These are phyloP conservation scores for Tolypocladium amazonense DNA, from an alignment of 2,329 filamentous ascomycete species.

Conservation along the genomic window DNA sequence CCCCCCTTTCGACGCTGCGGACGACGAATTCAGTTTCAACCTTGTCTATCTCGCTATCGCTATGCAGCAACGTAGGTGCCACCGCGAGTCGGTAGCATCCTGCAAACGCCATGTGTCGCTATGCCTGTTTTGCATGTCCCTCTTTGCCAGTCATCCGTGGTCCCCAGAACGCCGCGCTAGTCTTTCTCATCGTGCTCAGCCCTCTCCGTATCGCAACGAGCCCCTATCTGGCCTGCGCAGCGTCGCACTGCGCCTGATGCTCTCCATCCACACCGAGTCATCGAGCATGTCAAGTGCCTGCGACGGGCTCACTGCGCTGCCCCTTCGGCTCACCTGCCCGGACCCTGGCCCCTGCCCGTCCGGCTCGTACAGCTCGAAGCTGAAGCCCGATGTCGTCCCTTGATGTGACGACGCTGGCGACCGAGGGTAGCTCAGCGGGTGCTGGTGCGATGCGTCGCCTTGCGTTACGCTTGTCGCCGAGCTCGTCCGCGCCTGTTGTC, in stretches of 20 bases:
- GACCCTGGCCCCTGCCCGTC: constrained; percentile 16
- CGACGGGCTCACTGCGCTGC: constrained; percentile 60
- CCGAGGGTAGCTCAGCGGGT: constrained; percentile 45
- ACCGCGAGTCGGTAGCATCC: not conserved
- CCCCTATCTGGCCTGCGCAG: constrained; percentile 33
- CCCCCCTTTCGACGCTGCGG: not conserved
- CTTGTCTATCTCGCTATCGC: not conserved
- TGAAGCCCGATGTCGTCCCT: constrained; percentile 44
- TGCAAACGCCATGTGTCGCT: not conserved
- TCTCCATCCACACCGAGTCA: constrained; percentile 87
- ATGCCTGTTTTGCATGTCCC: not conserved
- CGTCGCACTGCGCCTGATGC: constrained; percentile 80
- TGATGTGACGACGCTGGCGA: constrained; percentile 29
- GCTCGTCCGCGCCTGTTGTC: not conserved
- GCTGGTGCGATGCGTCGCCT: constrained; percentile 21
- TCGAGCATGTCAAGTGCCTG: constrained; percentile 79
- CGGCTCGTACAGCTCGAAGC: constrained; percentile 44
- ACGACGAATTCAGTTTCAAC: not conserved
- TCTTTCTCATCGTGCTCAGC: constrained; percentile 5
- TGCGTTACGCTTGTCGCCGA: constrained; percentile 31
- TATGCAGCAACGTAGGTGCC: not conserved
- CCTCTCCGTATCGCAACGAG: constrained; percentile 20
- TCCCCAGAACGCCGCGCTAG: not conserved
- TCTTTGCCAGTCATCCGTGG: not conserved
- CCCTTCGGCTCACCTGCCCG: constrained; percentile 43